Base-by-base conservation (phyloP, 352 stramenopile species). In the Globisporangium viniferum region DNA sequence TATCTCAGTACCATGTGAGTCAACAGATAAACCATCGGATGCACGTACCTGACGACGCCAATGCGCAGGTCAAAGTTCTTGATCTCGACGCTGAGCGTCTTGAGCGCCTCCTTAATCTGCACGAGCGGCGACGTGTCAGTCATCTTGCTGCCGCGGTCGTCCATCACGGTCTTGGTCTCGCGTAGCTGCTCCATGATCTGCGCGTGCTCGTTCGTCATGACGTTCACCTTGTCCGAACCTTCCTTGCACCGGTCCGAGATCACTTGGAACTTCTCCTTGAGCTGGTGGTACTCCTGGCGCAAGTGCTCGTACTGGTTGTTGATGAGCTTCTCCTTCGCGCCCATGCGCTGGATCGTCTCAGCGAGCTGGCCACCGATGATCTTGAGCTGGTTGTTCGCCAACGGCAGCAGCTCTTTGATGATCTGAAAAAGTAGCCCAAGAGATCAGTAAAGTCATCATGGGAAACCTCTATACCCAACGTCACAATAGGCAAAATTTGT, bases 61-160 rank as follows among this genome's bases (percentile, higher is more conserved):
- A 95, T 90, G 15, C 86, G 84, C 65, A 95, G 65, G 48, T 95
- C 87, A 68, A 95, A 93, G 70, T 78, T 84, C 70, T 93, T 92
- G 71, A 92, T 93, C 69, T 95, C 86, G 31, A 68, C 58, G 27
- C 74, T 80, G 27, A 95, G 84, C 20, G 76, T 85, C 74, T 92
- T 93, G 59, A 95, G 82, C 54, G 86, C 84, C 46, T 89, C 81
- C 67, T 95, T 95, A 79, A 95, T 94, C 56, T 90, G 77, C 62
- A 93, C 88, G 6, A 94, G 84, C 36, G 88, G 88, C 55, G 84
- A 88, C 58, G 88, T 95, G 71, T 95, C 84, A 9, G 86, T 95
- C 88, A 95, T 93, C 72, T 92, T 95, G 71, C 78, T 88, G 22
- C 86, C 86, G 10, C 85, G 86, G 36, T 88, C 82, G 73, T 94